Conservation (phyloP, 2,329 filamentous ascomycete species). For the Colletotrichum costaricense region DNA sequence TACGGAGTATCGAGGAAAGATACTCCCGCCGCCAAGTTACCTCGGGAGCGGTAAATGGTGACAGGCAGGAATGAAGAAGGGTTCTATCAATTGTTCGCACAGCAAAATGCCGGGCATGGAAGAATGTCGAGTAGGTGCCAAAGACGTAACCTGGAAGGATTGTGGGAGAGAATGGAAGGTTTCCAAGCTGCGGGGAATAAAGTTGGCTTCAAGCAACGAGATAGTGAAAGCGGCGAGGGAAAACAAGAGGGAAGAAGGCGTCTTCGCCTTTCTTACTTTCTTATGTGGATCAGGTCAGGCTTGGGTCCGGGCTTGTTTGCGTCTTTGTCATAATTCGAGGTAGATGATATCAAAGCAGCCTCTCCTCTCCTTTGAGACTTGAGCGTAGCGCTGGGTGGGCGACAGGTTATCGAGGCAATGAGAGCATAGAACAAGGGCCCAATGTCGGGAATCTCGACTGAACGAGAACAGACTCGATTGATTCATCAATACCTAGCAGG, state of each 20-base stretch:
- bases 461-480: background rate
- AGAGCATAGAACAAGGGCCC: background rate
- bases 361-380: background rate
- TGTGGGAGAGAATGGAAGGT: background rate
- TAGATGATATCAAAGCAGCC: background rate
- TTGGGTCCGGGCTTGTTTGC: background rate
- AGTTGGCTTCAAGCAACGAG: background rate
- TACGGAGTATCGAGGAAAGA: too few species aligned
- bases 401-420: background rate
- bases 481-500: too few species aligned
- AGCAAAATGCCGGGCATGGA: conserved; percentile 15
- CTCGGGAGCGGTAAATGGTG: background rate
- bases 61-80: background rate
- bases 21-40: too few species aligned
- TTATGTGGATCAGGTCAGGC: background rate
- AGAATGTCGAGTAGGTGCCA: conserved; percentile 11
- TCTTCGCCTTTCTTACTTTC: background rate
- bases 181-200: background rate
- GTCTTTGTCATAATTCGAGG: background rate
- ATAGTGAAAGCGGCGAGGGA: background rate
- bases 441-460: background rate
- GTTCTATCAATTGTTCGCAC: background rate
- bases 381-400: background rate
- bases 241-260: background rate
- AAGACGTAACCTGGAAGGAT: background rate